These are phyloP conservation scores for Syzygium syzygioides DNA, from an alignment of 441 rosid genomes.

Conservation along the genomic window DNA sequence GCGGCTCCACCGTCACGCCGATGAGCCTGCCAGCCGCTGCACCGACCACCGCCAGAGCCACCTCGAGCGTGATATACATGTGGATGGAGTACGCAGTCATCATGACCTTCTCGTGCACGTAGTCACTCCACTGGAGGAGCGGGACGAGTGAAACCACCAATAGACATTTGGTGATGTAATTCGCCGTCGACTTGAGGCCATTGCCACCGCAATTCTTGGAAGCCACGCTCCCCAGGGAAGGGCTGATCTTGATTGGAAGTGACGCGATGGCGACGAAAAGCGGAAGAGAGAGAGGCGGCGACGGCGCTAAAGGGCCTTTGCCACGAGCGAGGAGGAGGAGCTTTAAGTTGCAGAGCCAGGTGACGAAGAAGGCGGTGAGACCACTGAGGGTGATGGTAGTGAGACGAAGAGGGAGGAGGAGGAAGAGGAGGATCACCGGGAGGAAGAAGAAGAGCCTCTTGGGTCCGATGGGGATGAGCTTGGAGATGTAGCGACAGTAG, in stretches of 20 bases:
- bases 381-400: neutral
- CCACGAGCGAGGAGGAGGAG: neutral
- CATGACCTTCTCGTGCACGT: neutral
- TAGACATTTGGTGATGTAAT: neutral
- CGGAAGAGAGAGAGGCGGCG: neutral
- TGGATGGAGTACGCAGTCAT: neutral
- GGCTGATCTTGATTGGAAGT: neutral
- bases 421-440: neutral
- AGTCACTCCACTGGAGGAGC: neutral
- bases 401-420: neutral
- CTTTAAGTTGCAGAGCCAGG: neutral
- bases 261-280: neutral
- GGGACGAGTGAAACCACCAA: neutral
- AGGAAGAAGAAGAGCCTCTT: neutral
- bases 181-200: neutral
- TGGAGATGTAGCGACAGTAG: neutral
- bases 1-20: constrained; percentile 4
- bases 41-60: neutral
- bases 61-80: neutral
- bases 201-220: neutral
- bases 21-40: constrained; percentile 8
- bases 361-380: neutral
- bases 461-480: neutral
- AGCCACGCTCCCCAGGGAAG: accelerated
- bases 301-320: neutral